Base-by-base conservation (phyloP, 805 yeast genomes). In the Torulaspora quercuum region DNA sequence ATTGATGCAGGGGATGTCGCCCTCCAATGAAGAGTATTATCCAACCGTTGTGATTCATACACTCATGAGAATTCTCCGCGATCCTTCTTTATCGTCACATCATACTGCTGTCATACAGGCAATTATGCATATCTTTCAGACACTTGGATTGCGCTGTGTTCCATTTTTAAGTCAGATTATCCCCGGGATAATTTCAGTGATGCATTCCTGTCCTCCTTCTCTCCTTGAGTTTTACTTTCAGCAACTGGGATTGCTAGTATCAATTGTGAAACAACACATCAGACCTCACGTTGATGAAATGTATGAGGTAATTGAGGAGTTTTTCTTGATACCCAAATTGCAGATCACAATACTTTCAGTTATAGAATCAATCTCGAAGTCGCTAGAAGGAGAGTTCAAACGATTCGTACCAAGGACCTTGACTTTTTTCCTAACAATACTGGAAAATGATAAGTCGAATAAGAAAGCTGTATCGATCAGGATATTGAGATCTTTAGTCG, bases 51-150 rank as follows among this genome's bases (percentile, higher is more conserved):
- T 90, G 1, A 85, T 92, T 28, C 79, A 79, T 29, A 85, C 89
- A 5, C 64, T 92, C 43, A 74, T 89, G 78, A 85, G 81, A 42
- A 82, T 92, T 12, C 63, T 92, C 27, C 81, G 82, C 46, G 98
- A 92, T 59, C 76, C 84, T 0, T 85, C 97, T 0, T 68, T 90
- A 39, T 80, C 86, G 7, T 69, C 83, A 0, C 95, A 89, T 55
- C 97, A 92, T 56, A 83, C 89, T 3, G 81, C 86, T 12, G 95
- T 88, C 17, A 85, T 89, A n/a, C 96, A 89, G 51, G 94, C 97
- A 0, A 82, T 92, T 27, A 82, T 88, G 75, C 80, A 82, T 49
- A 89, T 92, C 29, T 89, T 89, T 68, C 87, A 84, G 58, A 82
- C 94, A 1, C 68, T 92, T 44, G 95, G 97, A 0, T 68, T 84